phyloP scores from a whole-genome alignment of 1,139 yeast species.

The Wickerhamomyces sp. region DNA sequence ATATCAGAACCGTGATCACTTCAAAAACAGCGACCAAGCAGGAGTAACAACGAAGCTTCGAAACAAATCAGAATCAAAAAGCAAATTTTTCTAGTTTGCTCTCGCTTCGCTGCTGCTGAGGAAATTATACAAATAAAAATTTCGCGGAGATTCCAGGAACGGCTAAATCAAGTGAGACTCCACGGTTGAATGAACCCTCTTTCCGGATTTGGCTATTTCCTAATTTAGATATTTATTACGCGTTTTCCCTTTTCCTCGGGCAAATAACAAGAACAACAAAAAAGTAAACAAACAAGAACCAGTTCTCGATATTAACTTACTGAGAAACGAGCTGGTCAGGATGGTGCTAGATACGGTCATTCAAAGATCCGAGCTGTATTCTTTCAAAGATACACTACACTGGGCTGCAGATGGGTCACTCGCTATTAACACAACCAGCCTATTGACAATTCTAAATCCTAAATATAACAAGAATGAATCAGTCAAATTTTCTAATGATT shows the following conservation, averaged over 20 bases:
- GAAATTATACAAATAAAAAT: not conserved
- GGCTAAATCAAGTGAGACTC: not conserved
- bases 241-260: not conserved
- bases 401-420: slow-evolving; percentile 23
- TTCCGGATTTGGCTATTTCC: not conserved
- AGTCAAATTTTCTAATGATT: slow-evolving; percentile 9
- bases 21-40: too few relatives aligned
- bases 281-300: not conserved
- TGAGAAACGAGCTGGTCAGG: not conserved
- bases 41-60: too few relatives aligned
- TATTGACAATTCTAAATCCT: slow-evolving; percentile 19
- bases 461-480: slow-evolving; percentile 14
- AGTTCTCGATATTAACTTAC: not conserved
- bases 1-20: too few relatives aligned
- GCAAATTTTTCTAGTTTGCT: not conserved
- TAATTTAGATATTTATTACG: not conserved
- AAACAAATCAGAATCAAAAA: too few relatives aligned
- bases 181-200: not conserved
- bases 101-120: too few relatives aligned
- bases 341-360: slow-evolving; percentile 8
- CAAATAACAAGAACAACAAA: not conserved
- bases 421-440: slow-evolving; percentile 17
- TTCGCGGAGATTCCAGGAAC: not conserved
- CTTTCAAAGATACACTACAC: slow-evolving; percentile 7
- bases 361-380: slow-evolving; percentile 14